Evolutionary conservation across 768 basidiomycete species (phyloP).

Genomic region (Leccinum variicolor): DNA sequence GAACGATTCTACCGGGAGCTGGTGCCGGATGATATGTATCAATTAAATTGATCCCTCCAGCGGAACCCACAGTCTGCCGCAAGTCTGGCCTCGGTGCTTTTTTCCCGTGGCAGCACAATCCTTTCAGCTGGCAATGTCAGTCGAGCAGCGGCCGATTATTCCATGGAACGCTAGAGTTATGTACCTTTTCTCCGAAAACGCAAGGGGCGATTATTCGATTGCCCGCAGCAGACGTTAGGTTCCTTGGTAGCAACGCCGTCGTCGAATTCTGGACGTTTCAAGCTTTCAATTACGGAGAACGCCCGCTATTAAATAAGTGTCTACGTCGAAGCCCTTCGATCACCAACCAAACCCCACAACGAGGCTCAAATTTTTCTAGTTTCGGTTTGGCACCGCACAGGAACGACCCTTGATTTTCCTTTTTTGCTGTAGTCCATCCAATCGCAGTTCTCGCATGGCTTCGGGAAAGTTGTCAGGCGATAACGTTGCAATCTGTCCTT

Average conservation of each 20-base stretch:
- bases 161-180: conserved; percentile 1
- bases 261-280: conserved; percentile 8
- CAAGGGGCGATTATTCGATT: background rate
- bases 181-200: conserved; percentile 1
- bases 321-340: conserved; percentile 6
- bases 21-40: background rate
- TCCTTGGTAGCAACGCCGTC: background rate
- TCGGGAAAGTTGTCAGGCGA: conserved; percentile 13
- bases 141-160: conserved; percentile 5
- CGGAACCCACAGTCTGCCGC: conserved; percentile 4
- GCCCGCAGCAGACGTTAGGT: conserved; percentile 6
- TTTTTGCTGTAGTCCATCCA: conserved; percentile 4
- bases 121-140: conserved; percentile 11
- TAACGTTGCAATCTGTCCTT: conserved; percentile 23
- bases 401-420: conserved; percentile 10
- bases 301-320: background rate
- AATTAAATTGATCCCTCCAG: conserved; percentile 7
- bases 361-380: conserved; percentile 3
- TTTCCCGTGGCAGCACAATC: conserved; percentile 3
- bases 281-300: conserved; percentile 12
- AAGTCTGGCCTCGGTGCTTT: conserved; percentile 4
- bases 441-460: conserved; percentile 10
- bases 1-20: conserved; percentile 11
- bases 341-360: conserved; percentile 1
- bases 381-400: background rate